Percentiles rank a stretch among this genome's conserved stretches.
phyloP scores from a whole-genome alignment of 768 basidiomycete genomes.

The Mycena galopus region DNA sequence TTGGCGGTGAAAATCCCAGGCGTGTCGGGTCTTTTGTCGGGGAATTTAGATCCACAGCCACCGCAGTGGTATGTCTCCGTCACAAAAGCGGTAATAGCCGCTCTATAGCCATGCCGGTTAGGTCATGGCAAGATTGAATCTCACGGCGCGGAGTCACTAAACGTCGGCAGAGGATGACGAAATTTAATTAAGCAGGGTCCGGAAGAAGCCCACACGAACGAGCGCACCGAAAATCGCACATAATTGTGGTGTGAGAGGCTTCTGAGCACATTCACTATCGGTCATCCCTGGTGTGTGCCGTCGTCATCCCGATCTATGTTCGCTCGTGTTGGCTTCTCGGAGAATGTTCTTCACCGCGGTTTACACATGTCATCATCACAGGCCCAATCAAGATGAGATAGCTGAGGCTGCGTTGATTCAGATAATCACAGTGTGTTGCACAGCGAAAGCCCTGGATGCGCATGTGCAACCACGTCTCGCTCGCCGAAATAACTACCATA shows the following conservation, averaged over 20 bases:
- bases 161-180: slow-evolving; percentile 24
- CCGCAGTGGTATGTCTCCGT: slow-evolving; percentile 11
- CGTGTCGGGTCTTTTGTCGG: slow-evolving; percentile 17
- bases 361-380: slow-evolving; percentile 22
- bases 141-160: slow-evolving; percentile 21
- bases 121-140: slow-evolving; percentile 10
- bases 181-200: slow-evolving; percentile 35
- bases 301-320: slow-evolving; percentile 11
- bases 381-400: slow-evolving; percentile 28
- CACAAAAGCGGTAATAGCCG: slow-evolving; percentile 5
- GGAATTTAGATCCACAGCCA: slow-evolving; percentile 16
- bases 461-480: not conserved
- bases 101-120: slow-evolving; percentile 22
- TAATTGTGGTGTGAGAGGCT: slow-evolving; percentile 1
- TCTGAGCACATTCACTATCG: not conserved
- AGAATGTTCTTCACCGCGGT: slow-evolving; percentile 31
- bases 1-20: slow-evolving; percentile 24
- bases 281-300: not conserved
- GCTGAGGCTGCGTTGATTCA: slow-evolving; percentile 26
- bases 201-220: slow-evolving; percentile 23
- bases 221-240: slow-evolving; percentile 20
- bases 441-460: slow-evolving; percentile 6
- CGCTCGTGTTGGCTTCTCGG: slow-evolving; percentile 18
- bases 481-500: not conserved
- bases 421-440: slow-evolving; percentile 19